These are phyloP conservation scores for Alternaria consortialis DNA, from an alignment of 2,329 filamentous ascomycete genomes.

Conservation along the genomic window DNA sequence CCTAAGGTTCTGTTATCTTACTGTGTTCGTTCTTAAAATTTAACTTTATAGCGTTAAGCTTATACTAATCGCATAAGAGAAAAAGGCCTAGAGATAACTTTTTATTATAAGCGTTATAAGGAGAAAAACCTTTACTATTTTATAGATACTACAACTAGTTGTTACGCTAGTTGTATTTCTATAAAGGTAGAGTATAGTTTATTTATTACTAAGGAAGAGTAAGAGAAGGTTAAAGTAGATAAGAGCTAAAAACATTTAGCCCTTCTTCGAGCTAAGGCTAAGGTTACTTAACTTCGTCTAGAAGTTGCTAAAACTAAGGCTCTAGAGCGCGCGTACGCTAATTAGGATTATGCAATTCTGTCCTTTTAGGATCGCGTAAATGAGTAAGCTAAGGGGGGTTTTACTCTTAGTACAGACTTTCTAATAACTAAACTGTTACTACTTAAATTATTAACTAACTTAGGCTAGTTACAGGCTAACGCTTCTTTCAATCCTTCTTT, in stretches of 20 bases:
- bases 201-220: too few relatives aligned
- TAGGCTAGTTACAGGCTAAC: not conserved
- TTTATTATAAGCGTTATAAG: too few relatives aligned
- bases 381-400: not conserved
- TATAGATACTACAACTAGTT: not conserved
- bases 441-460: not conserved
- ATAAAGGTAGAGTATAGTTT: not conserved
- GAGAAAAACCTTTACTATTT: not conserved
- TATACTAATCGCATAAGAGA: not conserved
- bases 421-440: not conserved
- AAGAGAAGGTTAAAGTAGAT: too few relatives aligned
- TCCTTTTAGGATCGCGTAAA: not conserved
- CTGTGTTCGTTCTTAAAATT: too few relatives aligned
- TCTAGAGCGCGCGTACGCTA: too few relatives aligned
- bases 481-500: not conserved
- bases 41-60: too few relatives aligned
- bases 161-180: not conserved
- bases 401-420: not conserved
- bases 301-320: too few relatives aligned
- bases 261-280: not conserved
- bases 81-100: not conserved
- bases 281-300: not conserved
- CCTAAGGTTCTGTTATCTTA: not conserved
- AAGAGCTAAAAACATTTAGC: too few relatives aligned
- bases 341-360: too few relatives aligned